Base-by-base conservation (phyloP, 352 stramenopile genomes). In the Pythium monospermum region DNA sequence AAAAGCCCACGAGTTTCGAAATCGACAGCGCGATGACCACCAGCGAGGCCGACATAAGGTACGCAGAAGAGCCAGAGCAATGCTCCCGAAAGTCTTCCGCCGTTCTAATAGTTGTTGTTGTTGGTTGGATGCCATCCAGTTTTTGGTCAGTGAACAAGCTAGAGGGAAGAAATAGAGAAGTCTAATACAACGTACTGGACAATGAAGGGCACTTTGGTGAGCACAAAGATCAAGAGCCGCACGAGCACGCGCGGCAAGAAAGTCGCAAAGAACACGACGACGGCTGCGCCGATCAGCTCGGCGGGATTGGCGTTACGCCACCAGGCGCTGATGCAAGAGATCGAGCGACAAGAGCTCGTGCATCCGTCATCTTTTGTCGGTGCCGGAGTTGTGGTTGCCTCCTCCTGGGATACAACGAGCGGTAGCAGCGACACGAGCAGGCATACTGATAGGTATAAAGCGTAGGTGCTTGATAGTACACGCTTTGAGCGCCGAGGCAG, bases 211-310 rank as follows among this genome's bases (percentile, higher is more conserved):
- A 95, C 54, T 54, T 95, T 93, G 8, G 78, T 87, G 44, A 95
- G 64, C 61, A 91, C 80, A 57, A 93, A 91, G 47, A 95, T 87
- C 44, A 91, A 64, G 42, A 95, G 61, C 2, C 82, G 76, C 31
- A 95, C 77, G 42, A 93, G 71, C 45, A 95, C 78, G 30, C 82
- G 80, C 21, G 84, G 84, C 49, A 95, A 54, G 59, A 95, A 95
- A 23, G 84, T 91, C 25, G 84, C 84, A 53, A 91, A 90, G 63
- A 95, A 93, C 47, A 95, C 64, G 28, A 95, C 58, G 15, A 91
- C 79, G 12, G 76, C 75, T 11, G 84, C 78, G 39, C 71, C 64
- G 0, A 79, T 73, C 31, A 93, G 63, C 49, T 61, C 43, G 21
- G 69, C 44, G 10, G 76, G 63, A 12, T 68, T 64, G 3, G 58